A percentile compares a stretch with the other conserved stretches of the same genome.
Conservation (phyloP, 1,139 yeast genomes). For the Meyerozyma athensensis region DNA sequence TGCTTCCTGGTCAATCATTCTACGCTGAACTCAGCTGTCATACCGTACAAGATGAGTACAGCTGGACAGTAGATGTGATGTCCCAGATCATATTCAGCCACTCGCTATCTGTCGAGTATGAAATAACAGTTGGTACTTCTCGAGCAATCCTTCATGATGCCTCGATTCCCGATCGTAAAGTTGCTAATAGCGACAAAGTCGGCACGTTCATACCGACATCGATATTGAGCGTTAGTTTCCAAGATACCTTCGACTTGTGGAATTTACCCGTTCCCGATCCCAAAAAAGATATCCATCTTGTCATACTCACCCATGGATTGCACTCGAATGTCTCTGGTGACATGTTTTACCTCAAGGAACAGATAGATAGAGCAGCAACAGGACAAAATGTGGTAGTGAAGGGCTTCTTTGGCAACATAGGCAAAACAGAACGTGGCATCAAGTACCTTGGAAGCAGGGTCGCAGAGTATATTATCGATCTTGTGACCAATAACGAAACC, state of each 20-base stretch:
- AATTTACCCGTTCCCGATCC: slow-evolving; percentile 45
- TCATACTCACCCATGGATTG: slow-evolving; percentile 82
- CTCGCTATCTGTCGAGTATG: slow-evolving; percentile 66
- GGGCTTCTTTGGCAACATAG: slow-evolving; percentile 79
- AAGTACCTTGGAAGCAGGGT: slow-evolving; percentile 79
- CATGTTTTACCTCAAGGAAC: slow-evolving; percentile 80
- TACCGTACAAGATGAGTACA: slow-evolving; percentile 34
- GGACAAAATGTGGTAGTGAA: slow-evolving; percentile 66
- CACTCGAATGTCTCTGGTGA: slow-evolving; percentile 90
- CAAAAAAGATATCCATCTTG: slow-evolving; percentile 59
- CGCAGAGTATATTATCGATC: slow-evolving; percentile 69
- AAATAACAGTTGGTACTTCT: slow-evolving; percentile 55
- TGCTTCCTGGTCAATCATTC: slow-evolving; percentile 64
- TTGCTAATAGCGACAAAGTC: slow-evolving; percentile 25
- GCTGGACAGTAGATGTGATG: slow-evolving; percentile 82
- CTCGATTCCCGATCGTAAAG: slow-evolving; percentile 23
- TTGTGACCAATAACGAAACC: slow-evolving; percentile 38
- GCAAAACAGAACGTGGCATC: slow-evolving; percentile 87
- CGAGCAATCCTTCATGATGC: slow-evolving; percentile 40
- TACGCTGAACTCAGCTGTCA: slow-evolving; percentile 43
- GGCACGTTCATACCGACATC: slow-evolving; percentile 24
- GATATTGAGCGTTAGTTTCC: slow-evolving; percentile 37
- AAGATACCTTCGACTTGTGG: slow-evolving; percentile 76
- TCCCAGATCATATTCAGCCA: slow-evolving; percentile 79
- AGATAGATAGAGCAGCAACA: slow-evolving; percentile 50